Percentiles rank a stretch among this genome's conserved stretches.
Evolutionary conservation across 495 filamentous ascomycete species (phyloP).

Genomic region (Penicillium paxilli): DNA sequence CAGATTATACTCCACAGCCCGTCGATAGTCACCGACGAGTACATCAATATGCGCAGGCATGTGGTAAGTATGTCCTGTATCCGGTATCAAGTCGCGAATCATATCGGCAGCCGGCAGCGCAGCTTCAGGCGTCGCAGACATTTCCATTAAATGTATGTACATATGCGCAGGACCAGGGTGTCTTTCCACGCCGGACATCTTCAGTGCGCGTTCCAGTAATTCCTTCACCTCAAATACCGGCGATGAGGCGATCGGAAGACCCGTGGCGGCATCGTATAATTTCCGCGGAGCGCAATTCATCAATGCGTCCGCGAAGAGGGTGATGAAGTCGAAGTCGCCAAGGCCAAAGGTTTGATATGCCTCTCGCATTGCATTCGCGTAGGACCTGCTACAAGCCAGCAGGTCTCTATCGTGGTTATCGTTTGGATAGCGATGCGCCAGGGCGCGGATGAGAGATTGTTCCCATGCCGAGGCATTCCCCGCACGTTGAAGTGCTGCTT

Average conservation of each 20-base stretch:
- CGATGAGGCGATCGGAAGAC: slow-evolving; percentile 49
- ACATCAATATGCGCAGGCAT: slow-evolving; percentile 70
- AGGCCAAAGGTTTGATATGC: slow-evolving; percentile 48
- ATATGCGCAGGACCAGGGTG: slow-evolving; percentile 64
- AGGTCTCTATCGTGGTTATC: slow-evolving; percentile 34
- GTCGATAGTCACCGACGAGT: slow-evolving; percentile 61
- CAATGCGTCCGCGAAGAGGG: slow-evolving; percentile 61
- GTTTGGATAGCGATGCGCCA: slow-evolving; percentile 51
- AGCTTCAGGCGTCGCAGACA: slow-evolving; percentile 58
- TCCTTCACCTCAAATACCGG: slow-evolving; percentile 52
- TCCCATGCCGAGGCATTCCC: slow-evolving; percentile 37
- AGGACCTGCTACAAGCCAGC: slow-evolving; percentile 47
- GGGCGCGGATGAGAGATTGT: slow-evolving; percentile 52
- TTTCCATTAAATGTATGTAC: slow-evolving; percentile 71
- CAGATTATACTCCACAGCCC: slow-evolving; percentile 56
- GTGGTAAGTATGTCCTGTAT: slow-evolving; percentile 63
- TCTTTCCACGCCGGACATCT: slow-evolving; percentile 23
- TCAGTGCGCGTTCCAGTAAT: slow-evolving; percentile 53
- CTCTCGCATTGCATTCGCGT: slow-evolving; percentile 56
- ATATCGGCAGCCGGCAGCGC: slow-evolving; percentile 55
- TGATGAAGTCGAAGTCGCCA: slow-evolving; percentile 53
- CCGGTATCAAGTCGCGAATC: slow-evolving; percentile 58
- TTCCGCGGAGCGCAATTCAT: slow-evolving; percentile 66
- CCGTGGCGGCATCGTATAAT: slow-evolving; percentile 61
- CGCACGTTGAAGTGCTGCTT: slow-evolving; percentile 33